Conservation (phyloP, 2,329 filamentous ascomycete genomes). For the Helotiales sp. region DNA sequence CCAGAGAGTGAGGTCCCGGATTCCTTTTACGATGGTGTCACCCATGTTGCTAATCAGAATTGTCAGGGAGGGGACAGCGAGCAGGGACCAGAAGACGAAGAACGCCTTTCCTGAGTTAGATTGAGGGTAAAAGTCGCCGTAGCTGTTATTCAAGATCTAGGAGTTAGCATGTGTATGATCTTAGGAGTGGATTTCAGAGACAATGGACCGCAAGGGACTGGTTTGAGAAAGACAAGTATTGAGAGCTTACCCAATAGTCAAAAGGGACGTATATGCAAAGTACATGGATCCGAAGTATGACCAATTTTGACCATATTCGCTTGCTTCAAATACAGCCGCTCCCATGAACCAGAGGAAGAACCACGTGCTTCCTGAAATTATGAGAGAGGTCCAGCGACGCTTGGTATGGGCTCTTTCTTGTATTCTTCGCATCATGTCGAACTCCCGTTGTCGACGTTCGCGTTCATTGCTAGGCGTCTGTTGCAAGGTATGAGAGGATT, state of each 20-base stretch:
- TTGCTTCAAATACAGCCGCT: conserved; percentile 67
- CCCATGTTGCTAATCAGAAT: conserved; percentile 82
- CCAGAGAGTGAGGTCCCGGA: conserved; percentile 55
- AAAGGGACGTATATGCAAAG: conserved; percentile 79
- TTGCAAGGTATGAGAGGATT: conserved; percentile 8
- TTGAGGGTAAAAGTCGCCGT: conserved; percentile 76
- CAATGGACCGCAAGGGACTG: too few species aligned
- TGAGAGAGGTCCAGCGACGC: conserved; percentile 73
- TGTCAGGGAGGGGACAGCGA: conserved; percentile 86
- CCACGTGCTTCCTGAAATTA: conserved; percentile 67
- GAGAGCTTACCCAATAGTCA: too few species aligned
- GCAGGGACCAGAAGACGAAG: conserved; percentile 89
- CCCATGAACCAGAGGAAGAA: conserved; percentile 77
- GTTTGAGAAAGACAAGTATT: too few species aligned
- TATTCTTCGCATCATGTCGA: conserved; percentile 79
- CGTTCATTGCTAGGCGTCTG: conserved; percentile 41
- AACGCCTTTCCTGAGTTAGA: conserved; percentile 79
- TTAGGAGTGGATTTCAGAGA: too few species aligned
- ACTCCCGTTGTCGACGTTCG: conserved; percentile 67
- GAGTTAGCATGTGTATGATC: too few species aligned
- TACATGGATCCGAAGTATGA: conserved; percentile 81
- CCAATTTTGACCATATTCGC: conserved; percentile 57
- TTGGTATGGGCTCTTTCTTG: conserved; percentile 64
- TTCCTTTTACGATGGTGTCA: conserved; percentile 72
- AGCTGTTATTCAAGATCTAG: too few species aligned